Conservation (phyloP, 352 stramenopile genomes). For the Globisporangium rhizosaccharum region DNA sequence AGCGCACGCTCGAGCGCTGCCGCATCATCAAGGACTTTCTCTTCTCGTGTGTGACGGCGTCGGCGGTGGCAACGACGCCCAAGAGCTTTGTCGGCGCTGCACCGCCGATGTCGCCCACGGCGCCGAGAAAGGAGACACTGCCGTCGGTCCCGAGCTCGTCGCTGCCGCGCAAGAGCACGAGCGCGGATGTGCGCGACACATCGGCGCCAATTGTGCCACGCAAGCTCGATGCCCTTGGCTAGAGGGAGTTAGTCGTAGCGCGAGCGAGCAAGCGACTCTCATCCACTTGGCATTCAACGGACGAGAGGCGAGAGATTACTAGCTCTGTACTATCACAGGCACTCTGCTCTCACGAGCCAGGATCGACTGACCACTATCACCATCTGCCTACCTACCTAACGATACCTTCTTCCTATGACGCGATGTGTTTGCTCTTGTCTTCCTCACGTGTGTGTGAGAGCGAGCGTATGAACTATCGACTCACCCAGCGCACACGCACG, state of each 20-base stretch:
- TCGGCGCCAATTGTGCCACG: constrained; percentile 2
- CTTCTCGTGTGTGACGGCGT: constrained; percentile 11
- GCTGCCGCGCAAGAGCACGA: constrained; percentile 16
- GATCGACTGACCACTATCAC: too few species aligned
- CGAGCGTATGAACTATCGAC: too few species aligned
- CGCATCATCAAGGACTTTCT: constrained; percentile 54
- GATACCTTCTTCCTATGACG: too few species aligned
- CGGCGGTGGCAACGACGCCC: neutral
- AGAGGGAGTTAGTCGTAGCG: neutral
- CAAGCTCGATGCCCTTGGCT: constrained; percentile 5
- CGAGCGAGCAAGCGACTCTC: too few species aligned
- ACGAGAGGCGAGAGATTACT: neutral
- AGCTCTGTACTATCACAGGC: too few species aligned
- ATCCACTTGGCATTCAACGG: neutral
- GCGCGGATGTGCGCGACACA: neutral
- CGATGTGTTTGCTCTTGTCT: too few species aligned
- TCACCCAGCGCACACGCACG: too few species aligned
- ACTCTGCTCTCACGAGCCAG: too few species aligned
- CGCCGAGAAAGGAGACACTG: constrained; percentile 8
- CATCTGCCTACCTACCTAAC: too few species aligned
- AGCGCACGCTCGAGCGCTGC: constrained; percentile 46
- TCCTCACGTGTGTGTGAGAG: too few species aligned
- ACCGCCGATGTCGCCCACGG: too few species aligned
- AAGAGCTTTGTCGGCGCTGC: neutral
- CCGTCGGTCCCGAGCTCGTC: constrained; percentile 17